These are phyloP conservation scores for Vigna radiata DNA, from an alignment of 306 rosid genomes.

Conservation along the genomic window DNA sequence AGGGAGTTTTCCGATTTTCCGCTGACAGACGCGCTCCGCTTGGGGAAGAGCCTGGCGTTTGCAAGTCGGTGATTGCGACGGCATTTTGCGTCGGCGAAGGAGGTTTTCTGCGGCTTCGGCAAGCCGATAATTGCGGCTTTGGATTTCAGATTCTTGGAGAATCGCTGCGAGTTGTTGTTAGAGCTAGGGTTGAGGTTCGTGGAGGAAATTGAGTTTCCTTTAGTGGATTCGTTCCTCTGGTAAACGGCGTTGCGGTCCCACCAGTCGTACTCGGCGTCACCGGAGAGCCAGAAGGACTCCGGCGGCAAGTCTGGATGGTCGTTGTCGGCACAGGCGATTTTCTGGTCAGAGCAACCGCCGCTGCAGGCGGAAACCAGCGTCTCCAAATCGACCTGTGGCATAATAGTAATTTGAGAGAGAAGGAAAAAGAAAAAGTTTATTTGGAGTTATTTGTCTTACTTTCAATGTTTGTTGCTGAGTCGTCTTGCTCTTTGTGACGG, in stretches of 20 bases:
- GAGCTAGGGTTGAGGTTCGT: conserved; percentile 57
- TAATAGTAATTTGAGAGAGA: not conserved
- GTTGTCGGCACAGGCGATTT: conserved; percentile 52
- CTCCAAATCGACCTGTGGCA: conserved; percentile 93
- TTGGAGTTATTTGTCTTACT: not conserved
- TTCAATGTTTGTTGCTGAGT: conserved; percentile 24
- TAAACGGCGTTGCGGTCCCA: conserved; percentile 83
- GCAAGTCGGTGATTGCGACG: conserved; percentile 61
- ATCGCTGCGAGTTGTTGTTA: conserved; percentile 73
- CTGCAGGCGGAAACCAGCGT: conserved; percentile 76
- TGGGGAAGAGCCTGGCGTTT: conserved; percentile 69
- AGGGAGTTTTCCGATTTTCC: conserved; percentile 63
- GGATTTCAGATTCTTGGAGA: conserved; percentile 66
- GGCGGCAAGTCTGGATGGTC: conserved; percentile 72
- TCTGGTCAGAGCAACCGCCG: conserved; percentile 68
- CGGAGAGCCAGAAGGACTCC: conserved; percentile 88
- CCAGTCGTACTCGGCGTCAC: conserved; percentile 88
- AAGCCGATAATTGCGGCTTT: conserved; percentile 80
- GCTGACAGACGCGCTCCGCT: conserved; percentile 61
- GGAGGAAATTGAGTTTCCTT: conserved; percentile 65
- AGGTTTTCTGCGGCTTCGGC: conserved; percentile 81
- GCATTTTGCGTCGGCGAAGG: conserved; percentile 55
- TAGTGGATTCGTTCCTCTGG: conserved; percentile 79
- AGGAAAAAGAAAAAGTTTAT: not conserved
- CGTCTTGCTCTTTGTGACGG: not conserved